Evolutionary conservation across 2,329 filamentous ascomycete species (phyloP).

Genomic region (Sphaerulina vaccinii): DNA sequence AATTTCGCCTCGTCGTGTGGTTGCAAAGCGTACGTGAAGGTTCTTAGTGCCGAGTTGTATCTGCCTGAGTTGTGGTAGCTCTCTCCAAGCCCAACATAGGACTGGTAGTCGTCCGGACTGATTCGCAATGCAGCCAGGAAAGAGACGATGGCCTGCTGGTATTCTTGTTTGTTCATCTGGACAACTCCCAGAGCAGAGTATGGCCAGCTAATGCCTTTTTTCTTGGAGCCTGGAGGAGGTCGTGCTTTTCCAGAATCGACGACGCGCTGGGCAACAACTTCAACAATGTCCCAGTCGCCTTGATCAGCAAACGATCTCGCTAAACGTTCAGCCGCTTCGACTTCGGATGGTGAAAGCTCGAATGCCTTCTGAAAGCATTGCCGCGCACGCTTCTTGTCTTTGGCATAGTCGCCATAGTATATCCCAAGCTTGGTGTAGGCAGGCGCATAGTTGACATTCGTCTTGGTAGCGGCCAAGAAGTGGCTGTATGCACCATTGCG

Average conservation of each 20-base stretch:
- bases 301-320: slow-evolving; percentile 84
- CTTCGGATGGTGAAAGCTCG: slow-evolving; percentile 82
- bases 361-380: slow-evolving; percentile 96
- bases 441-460: slow-evolving; percentile 82
- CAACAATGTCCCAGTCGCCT: slow-evolving; percentile 94
- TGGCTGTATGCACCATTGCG: slow-evolving; percentile 78
- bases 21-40: slow-evolving; percentile 79
- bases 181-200: slow-evolving; percentile 91
- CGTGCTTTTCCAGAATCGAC: slow-evolving; percentile 93
- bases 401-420: slow-evolving; percentile 88
- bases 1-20: slow-evolving; percentile 63
- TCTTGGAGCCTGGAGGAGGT: slow-evolving; percentile 87
- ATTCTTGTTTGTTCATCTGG: slow-evolving; percentile 91
- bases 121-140: slow-evolving; percentile 88
- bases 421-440: slow-evolving; percentile 88
- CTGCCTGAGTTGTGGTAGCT: slow-evolving; percentile 93
- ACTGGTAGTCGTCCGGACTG: slow-evolving; percentile 83
- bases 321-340: slow-evolving; percentile 81
- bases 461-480: slow-evolving; percentile 81
- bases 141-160: slow-evolving; percentile 80
- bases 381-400: slow-evolving; percentile 81
- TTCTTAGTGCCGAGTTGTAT: slow-evolving; percentile 90
- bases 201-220: slow-evolving; percentile 92
- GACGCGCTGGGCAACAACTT: slow-evolving; percentile 84
- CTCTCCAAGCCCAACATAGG: slow-evolving; percentile 94